Percentiles rank a stretch among this genome's conserved stretches.
Evolutionary conservation across 1,284 basidiomycete species (phyloP).

Genomic region (Leccinum insolens): DNA sequence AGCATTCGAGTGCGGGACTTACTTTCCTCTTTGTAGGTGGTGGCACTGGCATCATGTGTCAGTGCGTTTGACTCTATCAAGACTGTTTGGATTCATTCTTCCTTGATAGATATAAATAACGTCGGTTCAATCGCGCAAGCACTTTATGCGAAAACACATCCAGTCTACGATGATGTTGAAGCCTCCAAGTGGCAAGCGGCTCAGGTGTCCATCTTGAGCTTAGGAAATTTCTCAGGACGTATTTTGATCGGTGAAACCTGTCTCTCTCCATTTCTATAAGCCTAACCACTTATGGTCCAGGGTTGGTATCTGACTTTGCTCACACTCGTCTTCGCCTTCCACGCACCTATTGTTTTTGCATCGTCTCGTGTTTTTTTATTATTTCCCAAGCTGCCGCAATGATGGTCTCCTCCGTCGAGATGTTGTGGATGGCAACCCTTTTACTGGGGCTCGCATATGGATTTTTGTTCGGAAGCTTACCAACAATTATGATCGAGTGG

Average conservation of each 20-base stretch:
- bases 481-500: slow-evolving; percentile 83
- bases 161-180: slow-evolving; percentile 64
- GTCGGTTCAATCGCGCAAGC: slow-evolving; percentile 92
- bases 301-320: slow-evolving; percentile 74
- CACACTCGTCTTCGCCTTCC: slow-evolving; percentile 64
- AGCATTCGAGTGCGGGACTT: background rate
- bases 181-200: slow-evolving; percentile 80
- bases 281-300: slow-evolving; percentile 32
- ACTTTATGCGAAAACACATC: slow-evolving; percentile 70
- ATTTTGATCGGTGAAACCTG: slow-evolving; percentile 67
- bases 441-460: slow-evolving; percentile 79
- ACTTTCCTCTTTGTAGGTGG: slow-evolving; percentile 54
- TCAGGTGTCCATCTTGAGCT: slow-evolving; percentile 84
- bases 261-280: background rate
- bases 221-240: slow-evolving; percentile 85
- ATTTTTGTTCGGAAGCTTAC: slow-evolving; percentile 75
- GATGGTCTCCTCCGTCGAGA: slow-evolving; percentile 56
- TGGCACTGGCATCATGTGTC: slow-evolving; percentile 82
- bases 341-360: slow-evolving; percentile 70
- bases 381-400: slow-evolving; percentile 68
- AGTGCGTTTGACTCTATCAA: slow-evolving; percentile 27
- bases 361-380: slow-evolving; percentile 71
- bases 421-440: slow-evolving; percentile 78
- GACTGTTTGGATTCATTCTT: background rate
- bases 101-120: slow-evolving; percentile 82